Evolutionary conservation across 352 stramenopile species (phyloP).

Genomic region (Pythium dissimile): DNA sequence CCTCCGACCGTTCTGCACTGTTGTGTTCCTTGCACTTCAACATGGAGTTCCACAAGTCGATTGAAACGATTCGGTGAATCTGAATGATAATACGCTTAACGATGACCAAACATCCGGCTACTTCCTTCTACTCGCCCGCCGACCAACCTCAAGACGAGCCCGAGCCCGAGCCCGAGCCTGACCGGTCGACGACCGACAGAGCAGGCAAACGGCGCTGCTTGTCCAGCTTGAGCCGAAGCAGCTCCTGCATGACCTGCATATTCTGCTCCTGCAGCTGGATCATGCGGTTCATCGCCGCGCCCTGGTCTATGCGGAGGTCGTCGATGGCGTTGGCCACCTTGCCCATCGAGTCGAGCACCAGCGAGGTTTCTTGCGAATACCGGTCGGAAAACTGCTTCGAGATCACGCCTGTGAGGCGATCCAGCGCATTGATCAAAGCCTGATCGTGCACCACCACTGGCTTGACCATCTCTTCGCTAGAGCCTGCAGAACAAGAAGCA

Average conservation of each 20-base stretch:
- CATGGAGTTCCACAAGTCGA: no score
- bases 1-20: slow-evolving; percentile 1
- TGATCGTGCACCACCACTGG: slow-evolving; percentile 54
- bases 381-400: slow-evolving; percentile 48
- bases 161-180: slow-evolving; percentile 2
- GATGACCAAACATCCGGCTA: background rate
- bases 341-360: slow-evolving; percentile 26
- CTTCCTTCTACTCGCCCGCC: no score
- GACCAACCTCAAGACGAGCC: slow-evolving; percentile 1
- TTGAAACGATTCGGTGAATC: no score
- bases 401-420: slow-evolving; percentile 57
- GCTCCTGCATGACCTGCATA: slow-evolving; percentile 58
- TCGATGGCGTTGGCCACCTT: slow-evolving; percentile 48
- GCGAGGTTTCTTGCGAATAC: slow-evolving; percentile 27
- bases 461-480: slow-evolving; percentile 35
- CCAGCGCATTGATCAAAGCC: slow-evolving; percentile 51
- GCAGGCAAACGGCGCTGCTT: slow-evolving; percentile 30
- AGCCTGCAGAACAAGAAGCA: slow-evolving; percentile 23
- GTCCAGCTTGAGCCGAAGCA: slow-evolving; percentile 53
- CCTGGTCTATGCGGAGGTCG: slow-evolving; percentile 49
- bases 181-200: background rate
- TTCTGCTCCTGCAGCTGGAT: slow-evolving; percentile 68
- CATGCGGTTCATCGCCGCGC: slow-evolving; percentile 36
- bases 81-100: no score
- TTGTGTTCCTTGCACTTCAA: no score